Percentiles rank a stretch among this genome's conserved stretches.
Conservation (phyloP, 176 grass and related monocot genomes). For the Triticum monococcum region DNA sequence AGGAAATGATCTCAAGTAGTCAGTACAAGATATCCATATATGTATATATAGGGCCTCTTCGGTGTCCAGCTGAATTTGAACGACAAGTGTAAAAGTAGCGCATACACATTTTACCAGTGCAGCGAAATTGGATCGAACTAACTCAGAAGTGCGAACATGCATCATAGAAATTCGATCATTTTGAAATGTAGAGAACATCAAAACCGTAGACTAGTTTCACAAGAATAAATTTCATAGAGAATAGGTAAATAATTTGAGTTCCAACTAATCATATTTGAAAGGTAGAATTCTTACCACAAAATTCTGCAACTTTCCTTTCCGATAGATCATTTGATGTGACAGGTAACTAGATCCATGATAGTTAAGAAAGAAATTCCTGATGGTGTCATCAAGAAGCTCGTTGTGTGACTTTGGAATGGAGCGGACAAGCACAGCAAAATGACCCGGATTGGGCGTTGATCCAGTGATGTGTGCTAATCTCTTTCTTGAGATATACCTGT, state of each 20-base stretch:
- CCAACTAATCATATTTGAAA: not conserved
- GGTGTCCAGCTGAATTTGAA: too few species aligned
- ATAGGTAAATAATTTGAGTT: not conserved
- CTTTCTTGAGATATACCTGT: constrained; percentile 78
- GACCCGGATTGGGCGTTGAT: constrained; percentile 58
- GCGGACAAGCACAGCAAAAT: constrained; percentile 84
- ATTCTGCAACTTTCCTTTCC: constrained; percentile 64
- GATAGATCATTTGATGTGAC: constrained; percentile 82
- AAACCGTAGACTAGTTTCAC: not conserved
- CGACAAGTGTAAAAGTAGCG: too few species aligned
- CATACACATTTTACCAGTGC: too few species aligned
- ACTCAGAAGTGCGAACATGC: too few species aligned
- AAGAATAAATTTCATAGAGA: constrained; percentile 1
- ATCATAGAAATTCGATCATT: not conserved
- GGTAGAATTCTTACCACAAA: constrained; percentile 56
- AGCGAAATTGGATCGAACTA: too few species aligned
- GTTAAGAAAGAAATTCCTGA: constrained; percentile 85
- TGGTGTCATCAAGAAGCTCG: constrained; percentile 55
- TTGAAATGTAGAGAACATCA: not conserved
- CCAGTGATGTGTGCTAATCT: constrained; percentile 71
- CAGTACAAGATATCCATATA: not conserved
- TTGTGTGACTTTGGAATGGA: constrained; percentile 66
- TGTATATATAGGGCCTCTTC: too few species aligned
- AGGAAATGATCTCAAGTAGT: constrained; percentile 1
- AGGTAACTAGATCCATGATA: constrained; percentile 96